Base-by-base conservation (phyloP, 1,284 basidiomycete genomes). In the Pseudozyma thailandica region DNA sequence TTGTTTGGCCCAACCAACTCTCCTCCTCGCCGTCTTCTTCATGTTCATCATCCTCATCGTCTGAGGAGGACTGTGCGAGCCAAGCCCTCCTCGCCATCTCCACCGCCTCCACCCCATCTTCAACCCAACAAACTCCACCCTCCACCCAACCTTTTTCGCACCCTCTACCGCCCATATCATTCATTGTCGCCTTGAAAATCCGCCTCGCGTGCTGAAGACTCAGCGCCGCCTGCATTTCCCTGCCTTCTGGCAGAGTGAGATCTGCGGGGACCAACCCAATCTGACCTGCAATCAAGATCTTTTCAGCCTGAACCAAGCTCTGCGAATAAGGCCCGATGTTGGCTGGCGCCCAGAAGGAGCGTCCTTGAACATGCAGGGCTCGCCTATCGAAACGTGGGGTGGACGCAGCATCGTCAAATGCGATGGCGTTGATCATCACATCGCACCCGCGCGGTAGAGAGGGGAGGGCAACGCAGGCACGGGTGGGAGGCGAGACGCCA, bases 281-380 rank as follows among this genome's bases (percentile, higher is more conserved):
- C 82, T 98, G 96, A 4, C 96, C 96, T 0, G 96, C 95, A 55
- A 98, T 86, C 76, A 91, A 93, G 9, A 93, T 85, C 3, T 88
- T 88, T 51, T 90, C 87, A 58, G 88, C 88, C 63, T 93, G 92
- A 51, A 87, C 86, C 51, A 98, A 88, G 7, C 92, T 91, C 84
- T 99, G 96, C 0, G 93, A 95, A 83, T 98, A 99, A 2, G 96
- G 96, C 30, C 96, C 96, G 55, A 99, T 98, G 82, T 98, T 98
- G 2, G 96, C 95, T 9, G 96, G 94, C 16, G 95, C 95, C 96
- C 96, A 99, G 82, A 98, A 98, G 81, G 93, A 95, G 51, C 95
- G 83, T 15, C 93, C 88, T 84, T 98, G 96, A 0, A 98, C 94
- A 80, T 99, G 96, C 31, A 98, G 85, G 0, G 91, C 86, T 33